phyloP scores from a whole-genome alignment of 495 filamentous ascomycete genomes.

The Xeromyces bisporus region DNA sequence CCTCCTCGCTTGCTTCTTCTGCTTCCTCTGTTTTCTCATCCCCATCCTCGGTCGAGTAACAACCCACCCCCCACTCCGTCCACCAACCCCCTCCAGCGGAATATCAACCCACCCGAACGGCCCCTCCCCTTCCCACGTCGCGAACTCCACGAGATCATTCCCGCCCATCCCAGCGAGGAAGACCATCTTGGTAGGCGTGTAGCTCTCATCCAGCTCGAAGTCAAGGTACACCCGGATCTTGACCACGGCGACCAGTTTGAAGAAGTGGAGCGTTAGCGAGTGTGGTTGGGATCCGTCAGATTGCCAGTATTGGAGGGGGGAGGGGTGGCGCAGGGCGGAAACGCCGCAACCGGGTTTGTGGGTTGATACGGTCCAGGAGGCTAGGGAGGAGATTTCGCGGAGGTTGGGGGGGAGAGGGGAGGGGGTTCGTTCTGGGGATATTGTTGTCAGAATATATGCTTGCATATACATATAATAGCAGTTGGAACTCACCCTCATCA shows the following conservation, averaged over 20 bases:
- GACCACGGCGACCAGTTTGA: slow-evolving; percentile 75
- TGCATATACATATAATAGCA: not conserved
- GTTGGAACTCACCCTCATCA: slow-evolving; percentile 16
- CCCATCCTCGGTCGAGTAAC: slow-evolving; percentile 5
- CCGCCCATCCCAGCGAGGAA: slow-evolving; percentile 74
- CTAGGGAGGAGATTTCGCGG: slow-evolving; percentile 88
- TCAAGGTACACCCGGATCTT: slow-evolving; percentile 76
- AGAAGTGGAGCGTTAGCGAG: slow-evolving; percentile 84
- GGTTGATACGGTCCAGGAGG: slow-evolving; percentile 81
- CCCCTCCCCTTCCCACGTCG: slow-evolving; percentile 52
- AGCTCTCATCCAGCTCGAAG: slow-evolving; percentile 81
- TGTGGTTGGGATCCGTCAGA: slow-evolving; percentile 95
- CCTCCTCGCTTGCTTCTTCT: not conserved
- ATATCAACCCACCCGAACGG: slow-evolving; percentile 87
- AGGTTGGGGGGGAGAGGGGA: slow-evolving; percentile 33
- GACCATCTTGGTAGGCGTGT: slow-evolving; percentile 86
- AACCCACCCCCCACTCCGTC: slow-evolving; percentile 26
- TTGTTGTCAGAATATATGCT: not conserved
- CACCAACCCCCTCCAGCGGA: slow-evolving; percentile 48
- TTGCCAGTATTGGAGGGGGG: slow-evolving; percentile 78
- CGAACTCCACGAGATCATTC: slow-evolving; percentile 74
- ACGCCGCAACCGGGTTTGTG: slow-evolving; percentile 85
- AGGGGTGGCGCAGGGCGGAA: slow-evolving; percentile 64
- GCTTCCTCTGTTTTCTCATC: slow-evolving; percentile 2
- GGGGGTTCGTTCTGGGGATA: slow-evolving; percentile 15